phyloP scores from a whole-genome alignment of 495 filamentous ascomycete species.

The Penicillium tannophilum region DNA sequence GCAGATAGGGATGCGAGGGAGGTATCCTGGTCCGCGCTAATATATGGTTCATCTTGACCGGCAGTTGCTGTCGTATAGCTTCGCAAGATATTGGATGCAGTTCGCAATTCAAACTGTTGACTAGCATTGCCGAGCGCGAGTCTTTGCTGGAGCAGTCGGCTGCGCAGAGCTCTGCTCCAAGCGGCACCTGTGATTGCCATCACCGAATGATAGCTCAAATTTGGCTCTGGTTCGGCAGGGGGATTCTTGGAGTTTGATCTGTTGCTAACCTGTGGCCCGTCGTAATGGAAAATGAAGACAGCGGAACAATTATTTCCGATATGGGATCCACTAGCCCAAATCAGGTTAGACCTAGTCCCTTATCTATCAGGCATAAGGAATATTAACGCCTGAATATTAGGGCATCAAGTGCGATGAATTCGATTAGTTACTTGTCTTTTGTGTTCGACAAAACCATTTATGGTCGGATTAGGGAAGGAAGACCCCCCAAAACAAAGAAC shows the following conservation, averaged over 20 bases:
- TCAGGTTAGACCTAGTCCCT: conserved; percentile 15
- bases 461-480: no score
- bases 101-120: background rate
- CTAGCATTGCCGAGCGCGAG: conserved; percentile 8
- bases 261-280: background rate
- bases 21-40: background rate
- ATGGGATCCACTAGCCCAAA: conserved; percentile 11
- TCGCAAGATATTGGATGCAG: conserved; percentile 4
- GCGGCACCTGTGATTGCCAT: conserved; percentile 24
- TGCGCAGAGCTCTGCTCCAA: conserved; percentile 31
- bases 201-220: conserved; percentile 6
- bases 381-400: background rate
- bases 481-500: no score
- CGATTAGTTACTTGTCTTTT: no score
- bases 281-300: background rate
- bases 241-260: background rate
- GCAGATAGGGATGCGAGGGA: conserved; percentile 5
- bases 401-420: background rate
- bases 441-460: no score
- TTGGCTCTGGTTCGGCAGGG: background rate
- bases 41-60: background rate
- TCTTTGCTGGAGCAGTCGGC: conserved; percentile 21
- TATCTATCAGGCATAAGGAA: conserved; percentile 11
- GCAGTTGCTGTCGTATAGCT: conserved; percentile 3
- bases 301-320: conserved; percentile 21